Base-by-base conservation (phyloP, 176 grass and related monocot genomes). In the Cenchrus purpureus region DNA sequence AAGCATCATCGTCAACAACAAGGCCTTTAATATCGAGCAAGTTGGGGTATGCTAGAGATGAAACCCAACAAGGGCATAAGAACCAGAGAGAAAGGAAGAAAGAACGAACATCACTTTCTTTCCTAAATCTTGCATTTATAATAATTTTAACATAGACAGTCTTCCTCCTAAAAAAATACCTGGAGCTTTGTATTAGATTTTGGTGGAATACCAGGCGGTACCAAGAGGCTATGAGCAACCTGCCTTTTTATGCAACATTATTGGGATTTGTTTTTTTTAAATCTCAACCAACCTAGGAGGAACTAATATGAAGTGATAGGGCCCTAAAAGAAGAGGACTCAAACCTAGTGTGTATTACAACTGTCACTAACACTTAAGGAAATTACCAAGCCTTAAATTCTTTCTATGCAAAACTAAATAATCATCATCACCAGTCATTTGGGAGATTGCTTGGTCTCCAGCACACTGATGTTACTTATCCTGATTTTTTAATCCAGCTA, bases 391-490 rank as follows among this genome's bases (percentile, higher is more conserved):
- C 25, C 31, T 73, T 15, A 53, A 53, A 78, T 13, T 66, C 19
- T 86, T 79, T 50, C 28, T 78, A 73, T 46, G 40, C 69, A 82
- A 86, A 68, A 44, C 48, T 79, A 60, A 73, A 66, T 79, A 8
- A 66, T 34, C 59, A 73, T 51, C 12, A 70, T 85, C 25, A 10
- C 1, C 54, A 81, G 12, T 85, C 75, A 53, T 70, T 85, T 69
- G 25, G 53, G 61, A 76, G 14, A 60, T 69, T 76, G 43, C 28
- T 68, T 25, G 20, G 29, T 73, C 61, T n/a, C 20, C 8, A 54
- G 42, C 60, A 75, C 51, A 12, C 57, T 86, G 19, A 52, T 25
- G 13, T 13, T 53, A 49, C 63, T 34, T 86, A 20, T 78, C 29
- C 49, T 55, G 59, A 56, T 68, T 76, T 25, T 76, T 60, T 51